Evolutionary conservation across 2,329 filamentous ascomycete genomes (phyloP).

Genomic region (Stachybotrys chlorohalonatus): DNA sequence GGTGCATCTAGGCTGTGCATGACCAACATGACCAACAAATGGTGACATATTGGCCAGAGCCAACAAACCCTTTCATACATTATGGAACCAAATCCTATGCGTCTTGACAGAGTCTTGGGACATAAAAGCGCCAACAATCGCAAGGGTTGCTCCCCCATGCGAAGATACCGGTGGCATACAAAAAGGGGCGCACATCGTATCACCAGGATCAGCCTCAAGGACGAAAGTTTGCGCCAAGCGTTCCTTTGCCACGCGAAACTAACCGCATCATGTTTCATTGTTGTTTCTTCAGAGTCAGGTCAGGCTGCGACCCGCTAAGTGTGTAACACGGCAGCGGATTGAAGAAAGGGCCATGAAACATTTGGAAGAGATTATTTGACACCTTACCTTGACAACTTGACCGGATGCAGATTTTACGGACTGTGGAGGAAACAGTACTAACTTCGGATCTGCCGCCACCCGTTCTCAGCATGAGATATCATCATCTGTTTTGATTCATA

Average conservation of each 20-base stretch:
- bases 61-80: no score
- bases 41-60: no score
- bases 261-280: not conserved
- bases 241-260: not conserved
- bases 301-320: not conserved
- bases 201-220: no score
- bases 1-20: no score
- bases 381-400: no score
- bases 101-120: no score
- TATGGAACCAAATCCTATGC: no score
- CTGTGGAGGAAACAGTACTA: not conserved
- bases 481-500: not conserved
- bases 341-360: not conserved
- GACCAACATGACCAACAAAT: no score
- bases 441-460: not conserved
- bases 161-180: no score
- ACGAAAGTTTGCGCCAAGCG: not conserved
- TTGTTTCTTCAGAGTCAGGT: not conserved
- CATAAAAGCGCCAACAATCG: no score
- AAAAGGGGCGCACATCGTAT: not conserved
- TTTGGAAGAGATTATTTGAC: no score
- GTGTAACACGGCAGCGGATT: not conserved
- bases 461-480: not conserved
- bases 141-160: no score
- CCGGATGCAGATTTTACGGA: not conserved